A percentile compares a stretch with the other conserved stretches of the same genome.
Conservation (phyloP, 1,284 basidiomycete species). For the Bondarzewia mesenterica region DNA sequence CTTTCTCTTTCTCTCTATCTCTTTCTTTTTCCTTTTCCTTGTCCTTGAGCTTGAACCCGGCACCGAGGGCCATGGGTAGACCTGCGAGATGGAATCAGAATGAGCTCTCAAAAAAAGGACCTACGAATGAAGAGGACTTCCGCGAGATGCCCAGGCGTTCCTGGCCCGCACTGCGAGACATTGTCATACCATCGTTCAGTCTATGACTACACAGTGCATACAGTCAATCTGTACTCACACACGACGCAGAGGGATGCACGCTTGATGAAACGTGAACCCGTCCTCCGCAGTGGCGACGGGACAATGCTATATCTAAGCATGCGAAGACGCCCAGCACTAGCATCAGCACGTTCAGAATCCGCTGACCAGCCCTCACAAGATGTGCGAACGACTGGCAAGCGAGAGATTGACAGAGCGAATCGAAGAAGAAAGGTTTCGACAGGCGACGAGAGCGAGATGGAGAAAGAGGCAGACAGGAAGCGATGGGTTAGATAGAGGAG, state of each 20-base stretch:
- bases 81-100: slow-evolving; percentile 28
- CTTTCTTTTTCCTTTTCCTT: slow-evolving; percentile 36
- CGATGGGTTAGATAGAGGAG: background rate
- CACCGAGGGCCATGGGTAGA: slow-evolving; percentile 68
- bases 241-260: too few relatives aligned
- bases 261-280: too few relatives aligned
- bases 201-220: too few relatives aligned
- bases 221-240: too few relatives aligned
- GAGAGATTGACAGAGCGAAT: slow-evolving; percentile 29
- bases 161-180: slow-evolving; percentile 78
- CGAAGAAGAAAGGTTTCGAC: slow-evolving; percentile 18
- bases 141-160: slow-evolving; percentile 73
- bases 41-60: slow-evolving; percentile 61
- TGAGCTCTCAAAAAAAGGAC: background rate
- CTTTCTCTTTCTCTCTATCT: slow-evolving; percentile 33
- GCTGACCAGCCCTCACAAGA: too few relatives aligned
- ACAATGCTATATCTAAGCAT: too few relatives aligned
- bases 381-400: slow-evolving; percentile 28
- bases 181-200: too few relatives aligned
- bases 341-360: too few relatives aligned
- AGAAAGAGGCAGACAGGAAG: slow-evolving; percentile 10
- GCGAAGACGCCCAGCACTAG: too few relatives aligned
- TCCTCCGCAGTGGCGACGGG: too few relatives aligned
- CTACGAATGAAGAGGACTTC: slow-evolving; percentile 7
- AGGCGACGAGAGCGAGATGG: slow-evolving; percentile 28